Evolutionary conservation across 257 asterid genomes (phyloP), one percentile per base, ranked within the genome.

Genomic region (Solanum paucissectum): DNA sequence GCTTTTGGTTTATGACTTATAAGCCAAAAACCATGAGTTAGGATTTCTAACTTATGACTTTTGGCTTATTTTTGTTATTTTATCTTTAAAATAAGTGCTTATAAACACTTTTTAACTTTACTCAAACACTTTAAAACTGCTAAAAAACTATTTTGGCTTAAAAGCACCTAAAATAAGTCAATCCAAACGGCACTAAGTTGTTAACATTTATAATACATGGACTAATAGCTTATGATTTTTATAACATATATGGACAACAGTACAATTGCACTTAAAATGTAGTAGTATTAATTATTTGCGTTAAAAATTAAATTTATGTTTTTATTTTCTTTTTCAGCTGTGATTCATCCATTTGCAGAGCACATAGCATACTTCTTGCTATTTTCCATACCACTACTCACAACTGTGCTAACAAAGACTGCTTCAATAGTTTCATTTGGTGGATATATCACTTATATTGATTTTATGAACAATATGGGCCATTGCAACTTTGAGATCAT

Each of bases 271-370:
- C 34, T 34, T 73, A 73, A 34, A 34, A 72, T 73, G 44, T 73
- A 34, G 27, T 14, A 36, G 37, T 36, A 44, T 46, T 21, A 40
- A 49, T 49, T 49, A 49, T 52, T 25, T 86, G 14, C 5, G 8
- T 36, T 73, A 36, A 3, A 21, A 21, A 37, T 16, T 52, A 74
- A 13, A 14, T 20, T 49, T 32, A 18, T 64, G 11, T 2, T 9
- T 72, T 40, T 34, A 1, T 12, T 49, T 49, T 4, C 3, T 74
- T 42, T 38, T 9, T 88, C 90, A 89, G 91, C 91, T 82, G 91
- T 90, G 55, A 90, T 90, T 40, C 91, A 90, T 90, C 90, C 91
- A 60, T 90, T 90, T 88, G 91, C 87, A 52, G 91, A 90, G 83
- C 91, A 90, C 32, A 7, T 90, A 25, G 68, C 91, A 34, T 90